phyloP scores from a whole-genome alignment of 176 grass and related monocot species.

The Triticum dicoccoides region DNA sequence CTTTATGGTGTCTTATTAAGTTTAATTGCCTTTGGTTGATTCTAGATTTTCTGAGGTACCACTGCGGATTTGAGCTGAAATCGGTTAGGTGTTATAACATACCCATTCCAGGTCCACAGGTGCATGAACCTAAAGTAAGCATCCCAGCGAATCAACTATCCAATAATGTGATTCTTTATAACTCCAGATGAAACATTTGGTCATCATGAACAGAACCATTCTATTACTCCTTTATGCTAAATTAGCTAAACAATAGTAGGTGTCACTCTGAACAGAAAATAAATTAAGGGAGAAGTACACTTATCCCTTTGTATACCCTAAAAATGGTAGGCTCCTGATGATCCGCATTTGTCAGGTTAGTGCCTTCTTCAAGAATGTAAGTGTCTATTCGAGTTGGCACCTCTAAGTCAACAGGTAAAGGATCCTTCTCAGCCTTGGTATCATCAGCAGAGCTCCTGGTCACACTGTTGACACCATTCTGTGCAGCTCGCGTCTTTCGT shows the following conservation, averaged over 20 bases:
- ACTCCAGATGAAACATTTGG: neutral
- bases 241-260: neutral
- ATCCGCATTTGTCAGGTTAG: constrained; percentile 34
- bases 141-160: neutral
- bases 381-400: constrained; percentile 6
- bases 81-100: neutral
- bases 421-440: constrained; percentile 27
- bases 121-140: neutral
- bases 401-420: constrained; percentile 28
- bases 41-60: constrained; percentile 9
- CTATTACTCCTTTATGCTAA: neutral
- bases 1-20: neutral
- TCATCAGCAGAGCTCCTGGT: constrained; percentile 24
- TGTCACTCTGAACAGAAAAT: constrained; percentile 1
- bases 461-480: constrained; percentile 25
- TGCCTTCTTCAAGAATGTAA: constrained; percentile 46
- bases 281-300: neutral
- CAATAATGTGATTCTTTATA: neutral
- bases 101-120: neutral
- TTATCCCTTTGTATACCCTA: constrained; percentile 32
- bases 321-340: constrained; percentile 26
- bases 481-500: constrained; percentile 37
- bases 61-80: neutral
- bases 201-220: neutral
- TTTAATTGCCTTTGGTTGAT: neutral